These are phyloP conservation scores for Ceratobasidium sp. DNA, from an alignment of 1,284 basidiomycete species.

Conservation along the genomic window DNA sequence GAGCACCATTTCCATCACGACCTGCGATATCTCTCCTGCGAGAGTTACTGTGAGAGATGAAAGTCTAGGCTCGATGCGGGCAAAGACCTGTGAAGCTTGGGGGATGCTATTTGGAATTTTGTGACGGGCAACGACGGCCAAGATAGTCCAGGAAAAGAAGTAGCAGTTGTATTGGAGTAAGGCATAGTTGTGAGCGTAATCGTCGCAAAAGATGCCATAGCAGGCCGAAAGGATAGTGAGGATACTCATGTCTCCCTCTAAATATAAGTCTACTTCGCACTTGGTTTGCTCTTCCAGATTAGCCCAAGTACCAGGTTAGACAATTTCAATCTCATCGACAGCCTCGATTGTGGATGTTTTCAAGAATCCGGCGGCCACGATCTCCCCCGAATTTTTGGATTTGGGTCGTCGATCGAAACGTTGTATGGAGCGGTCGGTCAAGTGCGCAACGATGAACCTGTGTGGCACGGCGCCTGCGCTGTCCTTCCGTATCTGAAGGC, in stretches of 20 bases:
- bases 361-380: not conserved
- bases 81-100: not conserved
- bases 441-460: not conserved
- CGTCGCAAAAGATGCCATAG: constrained; percentile 16
- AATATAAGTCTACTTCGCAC: not conserved
- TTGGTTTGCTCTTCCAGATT: not conserved
- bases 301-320: not conserved
- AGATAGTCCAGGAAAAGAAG: constrained; percentile 38
- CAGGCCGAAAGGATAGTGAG: constrained; percentile 24
- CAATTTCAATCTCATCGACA: not conserved
- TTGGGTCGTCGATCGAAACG: not conserved
- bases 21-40: not conserved
- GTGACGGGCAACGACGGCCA: constrained; percentile 19
- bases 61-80: not conserved
- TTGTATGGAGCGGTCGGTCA: not conserved
- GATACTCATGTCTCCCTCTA: not conserved
- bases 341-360: not conserved
- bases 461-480: not conserved
- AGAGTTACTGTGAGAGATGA: not conserved
- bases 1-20: not conserved
- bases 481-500: not conserved
- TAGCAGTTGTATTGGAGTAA: constrained; percentile 31
- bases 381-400: not conserved
- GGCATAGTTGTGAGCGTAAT: constrained; percentile 1
- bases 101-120: not conserved